Conservation (phyloP, 306 rosid genomes). For the Dicorynia guianensis region DNA sequence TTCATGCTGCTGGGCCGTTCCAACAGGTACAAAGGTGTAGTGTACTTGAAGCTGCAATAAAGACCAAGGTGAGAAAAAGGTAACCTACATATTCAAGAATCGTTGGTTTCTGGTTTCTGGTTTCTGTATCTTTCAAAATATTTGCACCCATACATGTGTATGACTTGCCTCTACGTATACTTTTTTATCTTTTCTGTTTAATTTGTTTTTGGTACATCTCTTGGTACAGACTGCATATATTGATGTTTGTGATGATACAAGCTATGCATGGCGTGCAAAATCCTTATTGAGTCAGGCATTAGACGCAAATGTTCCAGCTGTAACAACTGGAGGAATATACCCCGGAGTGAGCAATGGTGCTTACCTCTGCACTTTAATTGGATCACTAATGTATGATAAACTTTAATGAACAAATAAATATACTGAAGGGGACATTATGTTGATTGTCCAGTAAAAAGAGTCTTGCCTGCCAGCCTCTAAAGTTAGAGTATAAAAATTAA, state of each 20-base stretch:
- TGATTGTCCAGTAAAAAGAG: neutral
- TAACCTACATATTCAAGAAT: constrained; percentile 7
- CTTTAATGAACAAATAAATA: neutral
- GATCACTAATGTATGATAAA: constrained; percentile 8
- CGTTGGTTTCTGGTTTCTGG: neutral
- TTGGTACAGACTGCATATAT: constrained; percentile 80
- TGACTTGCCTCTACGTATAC: neutral
- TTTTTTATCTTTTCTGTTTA: constrained; percentile 4
- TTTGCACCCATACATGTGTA: neutral
- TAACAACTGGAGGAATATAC: constrained; percentile 88
- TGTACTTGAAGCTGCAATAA: constrained; percentile 90
- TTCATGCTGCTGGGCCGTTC: constrained; percentile 96
- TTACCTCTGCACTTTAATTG: constrained; percentile 43
- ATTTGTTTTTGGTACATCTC: constrained; percentile 13
- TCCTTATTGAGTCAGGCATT: constrained; percentile 65
- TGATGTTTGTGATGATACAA: constrained; percentile 89
- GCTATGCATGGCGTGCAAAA: constrained; percentile 70
- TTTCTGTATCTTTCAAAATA: neutral
- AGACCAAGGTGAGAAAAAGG: constrained; percentile 69
- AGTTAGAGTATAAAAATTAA: neutral
- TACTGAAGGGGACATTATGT: constrained; percentile 1
- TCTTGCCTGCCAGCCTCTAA: neutral
- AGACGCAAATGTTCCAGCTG: constrained; percentile 85
- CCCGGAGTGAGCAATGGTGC: constrained; percentile 99
- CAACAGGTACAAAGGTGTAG: constrained; percentile 78